Base-by-base conservation (phyloP, 805 yeast genomes). In the Blastobotrys americana region DNA sequence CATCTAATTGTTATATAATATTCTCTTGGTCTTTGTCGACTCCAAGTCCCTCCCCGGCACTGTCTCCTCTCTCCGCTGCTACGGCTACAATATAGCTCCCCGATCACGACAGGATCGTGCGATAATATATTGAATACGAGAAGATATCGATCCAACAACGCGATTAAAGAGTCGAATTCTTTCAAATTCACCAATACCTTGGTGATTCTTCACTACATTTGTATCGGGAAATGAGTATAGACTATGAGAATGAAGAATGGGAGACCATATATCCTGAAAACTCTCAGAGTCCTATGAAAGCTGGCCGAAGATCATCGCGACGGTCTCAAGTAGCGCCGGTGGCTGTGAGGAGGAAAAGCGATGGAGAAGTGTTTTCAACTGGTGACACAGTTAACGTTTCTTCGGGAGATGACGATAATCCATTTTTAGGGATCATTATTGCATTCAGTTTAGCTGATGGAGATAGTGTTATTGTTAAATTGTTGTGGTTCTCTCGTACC, bases 331-430 rank as follows among this genome's bases (percentile, higher is more conserved):
- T 36, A 23, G 15, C 31, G 16, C 55, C 54, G 10, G 39, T 50
- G 25, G 53, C 42, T 21, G 49, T 47, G 4, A 20, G 33, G 4
- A 16, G 53, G 25, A 16, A 16, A 18, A 39, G 22, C n/a, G 53
- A 52, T 31, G 31, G 42, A 3, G 36, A 22, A 9, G 44, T 37
- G 40, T 45, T 47, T 34, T 27, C 37, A 8, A 37, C 44, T 10
- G 55, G 56, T 9, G 56, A 52, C 18, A 34, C 41, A 17, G 51
- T 53, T 19, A 28, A 35, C 8, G 40, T 53, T 2, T 36, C 34
- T 10, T 39, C 48, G 13, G 31, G 42, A 9, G 34, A 20, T 21
- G 45, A 34, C 3, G 47, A 36, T 17, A 23, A 10, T 3, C 43
- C 44, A 6, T 44, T 34, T 18, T 34, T 53, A 5, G 56, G 47